Percentiles rank a stretch among this genome's conserved stretches.
These are phyloP conservation scores for Acaromyces ingoldii DNA, from an alignment of 1,284 basidiomycete genomes.

Conservation along the genomic window DNA sequence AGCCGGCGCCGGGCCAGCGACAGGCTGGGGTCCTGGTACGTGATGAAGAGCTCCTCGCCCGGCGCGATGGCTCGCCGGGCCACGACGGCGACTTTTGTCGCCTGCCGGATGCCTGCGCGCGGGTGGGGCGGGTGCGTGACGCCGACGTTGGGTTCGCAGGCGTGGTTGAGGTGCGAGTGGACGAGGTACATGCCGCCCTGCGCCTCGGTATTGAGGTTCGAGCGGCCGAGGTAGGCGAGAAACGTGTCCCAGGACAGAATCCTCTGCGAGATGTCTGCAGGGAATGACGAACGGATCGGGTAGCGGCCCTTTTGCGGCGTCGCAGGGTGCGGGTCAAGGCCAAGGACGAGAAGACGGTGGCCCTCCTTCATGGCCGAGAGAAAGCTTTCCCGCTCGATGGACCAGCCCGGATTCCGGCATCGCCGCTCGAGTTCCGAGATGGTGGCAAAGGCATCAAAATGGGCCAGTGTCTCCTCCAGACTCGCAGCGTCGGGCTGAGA, in stretches of 20 bases:
- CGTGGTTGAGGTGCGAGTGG: constrained; percentile 81
- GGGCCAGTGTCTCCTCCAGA: constrained; percentile 19
- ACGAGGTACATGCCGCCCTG: constrained; percentile 80
- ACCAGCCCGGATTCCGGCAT: constrained; percentile 40
- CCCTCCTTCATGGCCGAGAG: constrained; percentile 16
- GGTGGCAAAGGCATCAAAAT: constrained; percentile 35
- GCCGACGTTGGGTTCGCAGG: constrained; percentile 70
- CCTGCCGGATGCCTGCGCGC: constrained; percentile 56
- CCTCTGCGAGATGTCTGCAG: constrained; percentile 1
- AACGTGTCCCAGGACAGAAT: constrained; percentile 12
- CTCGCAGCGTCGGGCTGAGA: constrained; percentile 12
- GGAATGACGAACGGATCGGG: constrained; percentile 1
- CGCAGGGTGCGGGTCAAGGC: constrained; percentile 31
- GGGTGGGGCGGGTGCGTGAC: constrained; percentile 59
- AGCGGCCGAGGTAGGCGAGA: constrained; percentile 63
- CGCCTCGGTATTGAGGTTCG: constrained; percentile 78
- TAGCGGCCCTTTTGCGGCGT: constrained; percentile 7
- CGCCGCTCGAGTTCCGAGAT: constrained; percentile 40
- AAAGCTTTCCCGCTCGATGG: constrained; percentile 24
- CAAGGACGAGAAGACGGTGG: constrained; percentile 16
- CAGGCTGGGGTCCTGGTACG: constrained; percentile 69
- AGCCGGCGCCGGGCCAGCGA: constrained; percentile 59
- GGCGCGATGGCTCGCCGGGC: constrained; percentile 63
- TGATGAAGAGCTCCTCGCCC: constrained; percentile 67
- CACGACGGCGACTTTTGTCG: constrained; percentile 67